phyloP scores from a whole-genome alignment of 2,329 filamentous ascomycete genomes.

The Pseudopyrenochaeta lycopersici region DNA sequence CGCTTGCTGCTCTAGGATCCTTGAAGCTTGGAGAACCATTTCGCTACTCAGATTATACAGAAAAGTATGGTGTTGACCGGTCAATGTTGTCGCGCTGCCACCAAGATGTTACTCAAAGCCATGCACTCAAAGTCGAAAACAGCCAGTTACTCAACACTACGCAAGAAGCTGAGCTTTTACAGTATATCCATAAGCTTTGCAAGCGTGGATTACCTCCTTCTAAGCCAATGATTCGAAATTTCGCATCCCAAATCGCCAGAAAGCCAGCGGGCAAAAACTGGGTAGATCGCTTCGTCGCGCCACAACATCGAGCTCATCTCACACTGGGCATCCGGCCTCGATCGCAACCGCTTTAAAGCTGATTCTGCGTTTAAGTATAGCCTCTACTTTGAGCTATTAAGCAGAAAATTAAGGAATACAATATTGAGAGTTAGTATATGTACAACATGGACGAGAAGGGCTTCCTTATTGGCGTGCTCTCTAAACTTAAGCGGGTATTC shows the following conservation, averaged over 20 bases:
- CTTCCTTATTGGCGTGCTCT: constrained; percentile 6
- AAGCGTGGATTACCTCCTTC: constrained; percentile 19
- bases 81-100: too few relatives aligned
- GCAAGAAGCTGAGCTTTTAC: constrained; percentile 19
- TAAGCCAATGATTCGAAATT: constrained; percentile 19
- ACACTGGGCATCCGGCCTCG: constrained; percentile 20
- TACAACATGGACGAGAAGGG: constrained; percentile 17
- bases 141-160: constrained; percentile 3
- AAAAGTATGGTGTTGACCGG: too few relatives aligned
- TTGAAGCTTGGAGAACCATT: too few relatives aligned
- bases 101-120: too few relatives aligned
- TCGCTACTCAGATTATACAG: too few relatives aligned
- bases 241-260: constrained; percentile 14
- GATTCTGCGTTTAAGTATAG: constrained; percentile 23
- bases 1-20: too few relatives aligned
- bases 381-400: constrained; percentile 20
- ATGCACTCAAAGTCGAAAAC: too few relatives aligned
- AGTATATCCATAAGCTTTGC: constrained; percentile 20
- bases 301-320: constrained; percentile 16
- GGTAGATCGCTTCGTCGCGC: constrained; percentile 18
- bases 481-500: constrained; percentile 6
- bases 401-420: constrained; percentile 5
- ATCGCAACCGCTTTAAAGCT: constrained; percentile 22
- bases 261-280: constrained; percentile 20
- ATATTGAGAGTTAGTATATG: constrained; percentile 1